Base-by-base conservation (phyloP, 345 rosid genomes). In the Trapa incisa region DNA sequence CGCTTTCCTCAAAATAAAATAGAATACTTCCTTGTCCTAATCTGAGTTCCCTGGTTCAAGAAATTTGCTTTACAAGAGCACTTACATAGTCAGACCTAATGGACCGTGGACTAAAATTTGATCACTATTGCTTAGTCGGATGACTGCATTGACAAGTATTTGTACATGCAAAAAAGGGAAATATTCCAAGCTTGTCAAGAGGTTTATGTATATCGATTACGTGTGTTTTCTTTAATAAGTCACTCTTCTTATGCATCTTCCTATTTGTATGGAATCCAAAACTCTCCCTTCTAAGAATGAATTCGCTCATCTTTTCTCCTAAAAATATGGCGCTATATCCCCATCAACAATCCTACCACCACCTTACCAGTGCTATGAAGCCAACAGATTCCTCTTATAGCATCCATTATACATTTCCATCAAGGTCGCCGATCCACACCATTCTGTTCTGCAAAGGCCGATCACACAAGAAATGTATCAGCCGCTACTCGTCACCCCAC, bases 401-500 rank as follows among this genome's bases (percentile, higher is more conserved):
- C 60, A 4, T n/a, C 60, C 10, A 22, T 38, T 38, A 2, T 11
- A 5, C 37, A 9, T 58, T 33, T 1, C 63, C 63, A 11, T 35
- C 37, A 16, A 58, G 38, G 63, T 33, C 63, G 12, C 63, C 16
- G 15, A 33, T 3, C 12, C 37, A 10, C 47, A 32, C 32, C 62
- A 6, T 54, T 65, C 33, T 43, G 57, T 41, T 22, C 32, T 33
- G 65, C 0, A 64, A 54, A 68, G 39, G 13, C 35, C 37, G 14
- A 16, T 39, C 0, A 37, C 6, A 15, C 42, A 50, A 35, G 70
- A 61, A 76, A 36, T 74, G 61, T 17, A 68, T 67, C 42, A 43
- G n/a, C 29, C 8, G 41, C 1, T 68, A 71, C 37, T 53, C 70
- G 43, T 56, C 41, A 36, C 63, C 84, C 3, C 17, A 68, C 0